These are phyloP conservation scores for Skeletonema costatum DNA, from an alignment of 108 stramenopile genomes.

Conservation along the genomic window DNA sequence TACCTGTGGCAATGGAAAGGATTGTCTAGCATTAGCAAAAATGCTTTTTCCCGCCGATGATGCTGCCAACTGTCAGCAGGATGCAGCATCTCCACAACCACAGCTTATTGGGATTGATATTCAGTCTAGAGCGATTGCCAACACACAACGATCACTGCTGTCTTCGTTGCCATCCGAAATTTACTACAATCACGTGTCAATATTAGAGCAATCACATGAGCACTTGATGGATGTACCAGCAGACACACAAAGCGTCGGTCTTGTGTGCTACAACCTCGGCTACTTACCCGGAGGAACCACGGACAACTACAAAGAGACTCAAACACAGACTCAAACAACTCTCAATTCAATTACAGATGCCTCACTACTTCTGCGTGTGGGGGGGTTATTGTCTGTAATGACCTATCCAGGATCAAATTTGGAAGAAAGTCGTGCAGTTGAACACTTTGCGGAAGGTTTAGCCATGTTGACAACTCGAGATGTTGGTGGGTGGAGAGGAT, in stretches of 20 bases:
- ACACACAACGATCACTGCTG: slow-evolving; percentile 44
- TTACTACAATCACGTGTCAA: slow-evolving; percentile 29
- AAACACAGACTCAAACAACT: slow-evolving; percentile 68
- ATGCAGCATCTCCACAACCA: slow-evolving; percentile 11
- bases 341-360: slow-evolving; percentile 74
- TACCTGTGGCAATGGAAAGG: slow-evolving; percentile 65
- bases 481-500: slow-evolving; percentile 66
- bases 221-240: slow-evolving; percentile 23
- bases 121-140: slow-evolving; percentile 68
- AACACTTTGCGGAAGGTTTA: slow-evolving; percentile 69
- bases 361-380: slow-evolving; percentile 57
- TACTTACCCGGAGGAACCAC: slow-evolving; percentile 56
- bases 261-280: slow-evolving; percentile 86
- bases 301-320: slow-evolving; percentile 40
- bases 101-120: slow-evolving; percentile 78
- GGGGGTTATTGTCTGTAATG: slow-evolving; percentile 76
- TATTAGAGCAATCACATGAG: slow-evolving; percentile 39
- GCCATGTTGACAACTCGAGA: slow-evolving; percentile 67
- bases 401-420: slow-evolving; percentile 74
- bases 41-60: slow-evolving; percentile 55
- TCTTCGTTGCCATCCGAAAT: slow-evolving; percentile 18
- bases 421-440: slow-evolving; percentile 67
- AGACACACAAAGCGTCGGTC: slow-evolving; percentile 37
- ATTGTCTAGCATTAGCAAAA: slow-evolving; percentile 62
- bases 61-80: slow-evolving; percentile 69